Percentiles rank a stretch among this genome's conserved stretches.
These are phyloP conservation scores for Fusarium decemcellulare DNA, from an alignment of 2,329 filamentous ascomycete genomes.

Conservation along the genomic window DNA sequence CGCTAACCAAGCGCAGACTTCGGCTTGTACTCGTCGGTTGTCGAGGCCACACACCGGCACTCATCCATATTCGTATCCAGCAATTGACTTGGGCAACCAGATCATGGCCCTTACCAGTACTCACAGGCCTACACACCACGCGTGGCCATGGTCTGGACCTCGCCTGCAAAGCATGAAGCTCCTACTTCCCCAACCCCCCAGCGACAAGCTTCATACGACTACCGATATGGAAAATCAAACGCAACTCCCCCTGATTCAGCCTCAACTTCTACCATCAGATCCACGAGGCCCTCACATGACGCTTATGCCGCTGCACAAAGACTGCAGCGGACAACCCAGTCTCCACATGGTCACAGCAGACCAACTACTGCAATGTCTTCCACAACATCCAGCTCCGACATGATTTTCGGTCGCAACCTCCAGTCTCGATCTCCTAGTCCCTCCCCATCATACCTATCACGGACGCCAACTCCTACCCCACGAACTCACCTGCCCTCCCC, in stretches of 20 bases:
- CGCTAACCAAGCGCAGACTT: slow-evolving; percentile 71
- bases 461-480: slow-evolving; percentile 25
- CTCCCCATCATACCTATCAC: slow-evolving; percentile 25
- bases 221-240: slow-evolving; percentile 24
- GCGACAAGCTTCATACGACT: slow-evolving; percentile 17
- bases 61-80: slow-evolving; percentile 83
- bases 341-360: slow-evolving; percentile 20
- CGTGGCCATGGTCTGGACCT: slow-evolving; percentile 58
- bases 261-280: slow-evolving; percentile 17
- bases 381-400: slow-evolving; percentile 40
- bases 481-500: slow-evolving; percentile 31
- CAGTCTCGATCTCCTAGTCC: slow-evolving; percentile 19
- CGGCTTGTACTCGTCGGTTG: slow-evolving; percentile 81
- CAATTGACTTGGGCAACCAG: slow-evolving; percentile 53
- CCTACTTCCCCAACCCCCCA: slow-evolving; percentile 1
- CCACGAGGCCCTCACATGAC: slow-evolving; percentile 14
- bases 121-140: slow-evolving; percentile 46
- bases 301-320: slow-evolving; percentile 11
- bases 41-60: slow-evolving; percentile 87
- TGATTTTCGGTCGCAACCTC: slow-evolving; percentile 27
- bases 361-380: slow-evolving; percentile 38
- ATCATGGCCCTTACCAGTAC: slow-evolving; percentile 42
- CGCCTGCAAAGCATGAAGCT: slow-evolving; percentile 19
- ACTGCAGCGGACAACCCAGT: slow-evolving; percentile 7
- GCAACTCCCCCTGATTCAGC: slow-evolving; percentile 11